Base-by-base conservation (phyloP, 2,329 filamentous ascomycete species). In the Penicillium digitatum region DNA sequence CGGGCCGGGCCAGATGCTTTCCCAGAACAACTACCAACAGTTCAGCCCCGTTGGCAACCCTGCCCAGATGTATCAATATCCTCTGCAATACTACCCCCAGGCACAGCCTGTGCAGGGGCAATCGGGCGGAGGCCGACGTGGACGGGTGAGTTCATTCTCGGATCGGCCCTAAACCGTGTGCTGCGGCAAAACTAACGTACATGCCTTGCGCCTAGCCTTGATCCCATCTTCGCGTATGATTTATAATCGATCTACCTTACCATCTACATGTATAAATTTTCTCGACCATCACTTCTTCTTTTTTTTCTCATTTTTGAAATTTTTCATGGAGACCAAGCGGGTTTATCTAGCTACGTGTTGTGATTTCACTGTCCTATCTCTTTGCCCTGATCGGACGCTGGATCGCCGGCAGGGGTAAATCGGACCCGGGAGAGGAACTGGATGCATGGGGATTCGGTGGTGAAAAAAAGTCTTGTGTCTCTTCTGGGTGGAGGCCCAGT, bases 31-130 rank as follows among this genome's bases (percentile, higher is more conserved):
- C 43, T 80, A 78, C 53, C 74, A 75, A 53, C 74, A 75, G 54
- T 79, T 74, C 61, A 76, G 72, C 58, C 77, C 77, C 35, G 71
- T 76, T 48, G 70, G 78, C 66, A 70, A 72, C 46, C 64, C 67
- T 22, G 66, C 69, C 44, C 73, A 76, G 63, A 73, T 79, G 72
- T 82, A 82, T 67, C 78, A 78, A 53, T 82, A 82, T 66, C 76
- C 78, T 60, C 76, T 79, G 63, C 78, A 80, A 59, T 78, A 76
- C 66, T 77, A 78, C 60, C 65, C 71, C 47, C 76, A 78, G 64
- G 65, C 75, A 55, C 76, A 77, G 61, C 65, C 72, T 44, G 66
- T 73, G 50, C 73, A 74, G 63, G 70, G 74, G 59, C 77, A 79
- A 62, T 67, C 73, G 55, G 66, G 69, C 58, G 79, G 78, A 61